A percentile compares a stretch with the other conserved stretches of the same genome.
Conservation (phyloP, 192 early-diverging fungal genomes). For the Blastocladiella britannica region DNA sequence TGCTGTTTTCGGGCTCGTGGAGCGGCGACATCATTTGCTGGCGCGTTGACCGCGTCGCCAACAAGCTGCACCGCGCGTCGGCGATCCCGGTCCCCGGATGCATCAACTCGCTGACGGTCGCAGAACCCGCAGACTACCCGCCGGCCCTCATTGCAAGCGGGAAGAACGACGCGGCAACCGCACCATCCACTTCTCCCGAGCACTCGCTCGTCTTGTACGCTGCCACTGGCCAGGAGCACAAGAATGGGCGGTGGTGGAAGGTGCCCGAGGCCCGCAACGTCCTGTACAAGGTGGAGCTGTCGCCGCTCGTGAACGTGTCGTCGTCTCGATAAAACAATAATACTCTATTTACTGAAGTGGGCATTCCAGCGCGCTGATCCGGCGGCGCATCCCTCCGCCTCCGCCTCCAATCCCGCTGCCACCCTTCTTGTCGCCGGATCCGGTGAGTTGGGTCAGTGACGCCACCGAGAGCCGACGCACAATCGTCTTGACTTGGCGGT, state of each 20-base stretch:
- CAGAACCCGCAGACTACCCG: neutral
- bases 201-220: constrained; percentile 32
- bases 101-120: constrained; percentile 21
- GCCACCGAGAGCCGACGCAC: neutral
- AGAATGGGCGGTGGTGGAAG: constrained; percentile 73
- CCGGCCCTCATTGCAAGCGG: neutral
- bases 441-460: neutral
- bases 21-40: constrained; percentile 77
- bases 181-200: neutral
- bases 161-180: neutral
- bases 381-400: too few relatives aligned
- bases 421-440: too few relatives aligned
- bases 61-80: constrained; percentile 32
- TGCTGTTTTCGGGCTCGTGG: constrained; percentile 75
- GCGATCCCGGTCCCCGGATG: constrained; percentile 42
- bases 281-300: constrained; percentile 43
- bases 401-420: too few relatives aligned
- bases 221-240: constrained; percentile 73
- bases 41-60: constrained; percentile 51
- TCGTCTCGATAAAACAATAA: too few relatives aligned
- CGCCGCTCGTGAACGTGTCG: neutral
- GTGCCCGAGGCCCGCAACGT: constrained; percentile 56
- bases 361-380: too few relatives aligned
- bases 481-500: neutral
- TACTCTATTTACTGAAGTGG: too few relatives aligned